Conservation (phyloP, 768 basidiomycete genomes). For the Naganishia randhawae region DNA sequence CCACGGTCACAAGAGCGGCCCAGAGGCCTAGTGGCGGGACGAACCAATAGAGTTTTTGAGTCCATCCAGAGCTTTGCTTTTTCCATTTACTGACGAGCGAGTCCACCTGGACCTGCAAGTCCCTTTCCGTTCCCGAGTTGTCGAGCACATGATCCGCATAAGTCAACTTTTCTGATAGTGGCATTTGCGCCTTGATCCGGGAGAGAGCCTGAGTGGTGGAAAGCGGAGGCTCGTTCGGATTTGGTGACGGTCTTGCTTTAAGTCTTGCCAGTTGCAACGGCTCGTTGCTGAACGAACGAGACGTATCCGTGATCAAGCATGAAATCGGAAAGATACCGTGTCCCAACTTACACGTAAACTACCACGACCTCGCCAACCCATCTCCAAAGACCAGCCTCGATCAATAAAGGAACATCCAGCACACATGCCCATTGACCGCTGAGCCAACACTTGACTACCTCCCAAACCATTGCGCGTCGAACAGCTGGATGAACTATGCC, state of each 20-base stretch:
- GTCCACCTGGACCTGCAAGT: slow-evolving; percentile 62
- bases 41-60: slow-evolving; percentile 55
- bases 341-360: slow-evolving; percentile 72
- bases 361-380: slow-evolving; percentile 80
- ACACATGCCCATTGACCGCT: slow-evolving; percentile 73
- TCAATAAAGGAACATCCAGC: slow-evolving; percentile 84
- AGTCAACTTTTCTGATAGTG: slow-evolving; percentile 71
- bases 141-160: slow-evolving; percentile 84
- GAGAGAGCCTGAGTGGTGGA: slow-evolving; percentile 65
- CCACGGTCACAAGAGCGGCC: slow-evolving; percentile 33
- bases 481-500: slow-evolving; percentile 87
- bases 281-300: slow-evolving; percentile 59
- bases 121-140: slow-evolving; percentile 72
- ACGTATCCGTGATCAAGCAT: background rate
- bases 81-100: slow-evolving; percentile 53
- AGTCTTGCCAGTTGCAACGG: slow-evolving; percentile 80
- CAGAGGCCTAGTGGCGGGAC: slow-evolving; percentile 54
- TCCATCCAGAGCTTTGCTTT: slow-evolving; percentile 50
- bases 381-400: slow-evolving; percentile 80
- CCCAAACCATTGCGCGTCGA: slow-evolving; percentile 68
- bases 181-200: slow-evolving; percentile 73
- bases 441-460: slow-evolving; percentile 68
- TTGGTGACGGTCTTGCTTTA: slow-evolving; percentile 57
- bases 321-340: background rate
- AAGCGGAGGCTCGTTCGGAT: slow-evolving; percentile 57